Evolutionary conservation across 768 basidiomycete species (phyloP).

Genomic region (Lactarius akahatsu): DNA sequence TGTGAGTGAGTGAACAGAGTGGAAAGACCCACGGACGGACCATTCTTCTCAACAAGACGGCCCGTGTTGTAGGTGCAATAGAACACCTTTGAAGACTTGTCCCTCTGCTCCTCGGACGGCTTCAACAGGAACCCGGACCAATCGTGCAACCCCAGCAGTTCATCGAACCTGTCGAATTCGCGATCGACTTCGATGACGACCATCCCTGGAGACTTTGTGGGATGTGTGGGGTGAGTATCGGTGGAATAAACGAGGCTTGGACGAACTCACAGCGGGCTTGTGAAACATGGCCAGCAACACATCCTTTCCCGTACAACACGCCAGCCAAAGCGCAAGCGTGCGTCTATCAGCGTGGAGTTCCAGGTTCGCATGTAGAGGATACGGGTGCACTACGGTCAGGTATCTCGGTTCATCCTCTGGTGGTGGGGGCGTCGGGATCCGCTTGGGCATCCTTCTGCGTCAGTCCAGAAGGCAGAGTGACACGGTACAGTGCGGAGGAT

Average conservation of each 20-base stretch:
- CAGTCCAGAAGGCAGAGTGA: not conserved
- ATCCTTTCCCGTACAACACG: slow-evolving; percentile 39
- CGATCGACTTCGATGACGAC: slow-evolving; percentile 46
- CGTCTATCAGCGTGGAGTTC: slow-evolving; percentile 39
- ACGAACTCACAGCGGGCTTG: slow-evolving; percentile 44
- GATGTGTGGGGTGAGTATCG: not conserved
- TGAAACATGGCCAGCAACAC: slow-evolving; percentile 43
- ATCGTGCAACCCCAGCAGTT: slow-evolving; percentile 43
- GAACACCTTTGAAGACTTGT: slow-evolving; percentile 38
- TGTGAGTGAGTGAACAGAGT: not conserved
- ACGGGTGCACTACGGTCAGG: slow-evolving; percentile 47
- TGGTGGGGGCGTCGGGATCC: slow-evolving; percentile 43
- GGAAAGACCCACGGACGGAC: slow-evolving; percentile 33
- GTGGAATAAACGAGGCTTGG: not conserved
- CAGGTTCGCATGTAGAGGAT: slow-evolving; percentile 45
- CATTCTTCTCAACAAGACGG: slow-evolving; percentile 46
- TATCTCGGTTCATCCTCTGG: slow-evolving; percentile 46
- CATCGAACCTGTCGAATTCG: slow-evolving; percentile 35
- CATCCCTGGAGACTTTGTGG: slow-evolving; percentile 43
- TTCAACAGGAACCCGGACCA: slow-evolving; percentile 43
- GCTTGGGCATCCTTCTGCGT: slow-evolving; percentile 41
- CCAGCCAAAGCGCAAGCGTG: slow-evolving; percentile 46
- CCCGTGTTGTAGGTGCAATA: slow-evolving; percentile 42
- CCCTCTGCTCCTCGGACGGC: slow-evolving; percentile 36
- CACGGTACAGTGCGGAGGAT: not conserved